Percentiles rank a stretch among this genome's conserved stretches.
Conservation (phyloP, 257 asterid genomes). For the Primulina tabacum region DNA sequence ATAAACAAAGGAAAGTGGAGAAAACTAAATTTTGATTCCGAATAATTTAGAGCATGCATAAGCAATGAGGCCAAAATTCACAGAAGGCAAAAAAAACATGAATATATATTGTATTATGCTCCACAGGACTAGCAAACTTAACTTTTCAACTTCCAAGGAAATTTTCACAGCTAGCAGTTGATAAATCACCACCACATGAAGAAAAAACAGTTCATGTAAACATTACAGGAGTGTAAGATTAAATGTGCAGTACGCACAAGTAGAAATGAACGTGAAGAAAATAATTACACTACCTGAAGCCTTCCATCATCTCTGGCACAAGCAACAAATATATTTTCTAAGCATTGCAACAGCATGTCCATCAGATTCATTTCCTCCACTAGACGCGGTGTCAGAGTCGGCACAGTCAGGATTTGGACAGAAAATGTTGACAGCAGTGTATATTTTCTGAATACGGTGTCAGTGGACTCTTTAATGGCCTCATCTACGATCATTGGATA, state of each 20-base stretch:
- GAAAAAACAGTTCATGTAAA: slow-evolving; percentile 1
- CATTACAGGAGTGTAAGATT: slow-evolving; percentile 15
- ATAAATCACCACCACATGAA: background rate
- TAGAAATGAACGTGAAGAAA: slow-evolving; percentile 6
- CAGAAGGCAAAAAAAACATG: background rate
- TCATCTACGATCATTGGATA: slow-evolving; percentile 68
- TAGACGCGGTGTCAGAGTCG: slow-evolving; percentile 81
- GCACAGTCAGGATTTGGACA: slow-evolving; percentile 89
- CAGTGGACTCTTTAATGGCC: slow-evolving; percentile 55
- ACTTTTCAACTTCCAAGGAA: too few relatives aligned
- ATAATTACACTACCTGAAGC: slow-evolving; percentile 62
- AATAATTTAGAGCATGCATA: too few relatives aligned
- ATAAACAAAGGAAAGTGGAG: background rate
- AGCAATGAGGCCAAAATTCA: background rate
- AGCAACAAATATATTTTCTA: slow-evolving; percentile 55
- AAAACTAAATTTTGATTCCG: background rate
- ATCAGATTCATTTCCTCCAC: slow-evolving; percentile 89
- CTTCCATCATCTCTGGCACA: slow-evolving; percentile 72
- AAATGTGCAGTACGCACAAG: slow-evolving; percentile 9
- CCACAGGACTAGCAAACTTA: background rate
- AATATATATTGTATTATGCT: too few relatives aligned
- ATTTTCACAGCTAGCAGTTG: background rate
- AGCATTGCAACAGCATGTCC: slow-evolving; percentile 71
- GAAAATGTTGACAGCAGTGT: slow-evolving; percentile 77
- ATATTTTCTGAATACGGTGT: slow-evolving; percentile 47